Percentiles rank a stretch among this genome's conserved stretches.
These are phyloP conservation scores for Citrullus amarus DNA, from an alignment of 306 rosid species.

Conservation along the genomic window DNA sequence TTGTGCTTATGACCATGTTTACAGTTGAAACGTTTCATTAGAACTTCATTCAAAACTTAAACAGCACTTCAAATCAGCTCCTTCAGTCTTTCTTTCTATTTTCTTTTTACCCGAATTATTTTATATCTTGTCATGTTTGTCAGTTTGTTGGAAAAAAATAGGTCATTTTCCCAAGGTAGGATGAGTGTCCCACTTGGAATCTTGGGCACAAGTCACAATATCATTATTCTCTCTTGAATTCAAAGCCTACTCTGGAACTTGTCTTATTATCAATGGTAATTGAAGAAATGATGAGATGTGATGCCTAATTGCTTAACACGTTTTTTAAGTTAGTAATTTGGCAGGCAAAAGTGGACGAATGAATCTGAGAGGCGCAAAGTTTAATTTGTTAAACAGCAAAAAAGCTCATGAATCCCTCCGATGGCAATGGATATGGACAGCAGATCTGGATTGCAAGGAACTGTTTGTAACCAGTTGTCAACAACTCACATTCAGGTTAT, in stretches of 20 bases:
- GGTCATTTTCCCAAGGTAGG: slow-evolving; percentile 4
- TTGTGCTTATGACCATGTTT: neutral
- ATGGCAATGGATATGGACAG: neutral
- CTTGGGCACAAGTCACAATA: neutral
- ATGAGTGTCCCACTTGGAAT: neutral
- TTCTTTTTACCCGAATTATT: neutral
- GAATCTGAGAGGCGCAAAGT: neutral
- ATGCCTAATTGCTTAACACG: slow-evolving; percentile 1
- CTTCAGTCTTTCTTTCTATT: neutral
- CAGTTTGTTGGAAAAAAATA: neutral
- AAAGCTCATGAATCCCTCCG: neutral
- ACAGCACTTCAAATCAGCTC: neutral
- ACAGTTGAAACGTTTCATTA: neutral
- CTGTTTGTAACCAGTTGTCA: neutral
- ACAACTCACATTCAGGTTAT: neutral
- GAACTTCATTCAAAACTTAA: neutral
- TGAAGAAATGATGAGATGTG: neutral
- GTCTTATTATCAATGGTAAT: neutral
- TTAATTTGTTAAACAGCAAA: neutral
- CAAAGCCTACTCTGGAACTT: neutral
- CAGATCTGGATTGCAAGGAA: neutral
- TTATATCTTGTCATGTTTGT: neutral
- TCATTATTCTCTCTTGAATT: slow-evolving; percentile 3
- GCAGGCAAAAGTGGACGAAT: neutral
- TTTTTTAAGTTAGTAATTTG: neutral